phyloP scores from a whole-genome alignment of 2,329 filamentous ascomycete species.

The Chalaropsis ovoidea region DNA sequence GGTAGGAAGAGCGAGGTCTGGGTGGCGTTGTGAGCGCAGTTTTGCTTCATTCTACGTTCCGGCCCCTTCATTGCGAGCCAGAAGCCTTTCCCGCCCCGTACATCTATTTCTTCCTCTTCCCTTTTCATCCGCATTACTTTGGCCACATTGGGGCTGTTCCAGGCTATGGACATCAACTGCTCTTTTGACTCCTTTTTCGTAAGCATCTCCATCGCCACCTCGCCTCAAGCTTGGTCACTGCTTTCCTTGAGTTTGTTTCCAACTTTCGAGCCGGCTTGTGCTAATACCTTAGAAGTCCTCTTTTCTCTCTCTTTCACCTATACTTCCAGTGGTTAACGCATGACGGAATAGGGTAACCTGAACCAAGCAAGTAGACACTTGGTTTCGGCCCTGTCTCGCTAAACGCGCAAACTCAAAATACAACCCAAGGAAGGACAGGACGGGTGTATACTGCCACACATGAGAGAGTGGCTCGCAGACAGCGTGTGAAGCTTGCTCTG shows the following conservation, averaged over 20 bases:
- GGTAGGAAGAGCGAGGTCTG: background rate
- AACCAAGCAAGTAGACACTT: background rate
- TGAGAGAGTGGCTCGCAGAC: background rate
- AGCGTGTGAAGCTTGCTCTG: background rate
- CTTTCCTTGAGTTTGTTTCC: background rate
- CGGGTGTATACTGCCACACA: background rate
- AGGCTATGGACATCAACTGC: background rate
- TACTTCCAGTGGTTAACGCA: too few relatives aligned
- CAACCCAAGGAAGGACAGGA: background rate
- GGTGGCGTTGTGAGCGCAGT: background rate
- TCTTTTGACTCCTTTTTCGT: background rate
- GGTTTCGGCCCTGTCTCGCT: background rate
- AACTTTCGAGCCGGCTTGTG: background rate
- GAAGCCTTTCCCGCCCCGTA: background rate
- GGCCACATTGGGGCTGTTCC: background rate
- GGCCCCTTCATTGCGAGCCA: background rate
- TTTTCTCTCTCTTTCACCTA: too few relatives aligned
- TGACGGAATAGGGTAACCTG: background rate
- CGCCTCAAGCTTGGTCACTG: background rate
- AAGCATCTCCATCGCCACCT: background rate
- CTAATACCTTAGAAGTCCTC: background rate
- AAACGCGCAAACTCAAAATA: background rate
- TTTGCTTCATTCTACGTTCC: background rate
- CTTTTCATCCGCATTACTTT: background rate
- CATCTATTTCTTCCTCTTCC: background rate